Base-by-base conservation (phyloP, 108 stramenopile genomes). In the Cyclotella kingstonii region DNA sequence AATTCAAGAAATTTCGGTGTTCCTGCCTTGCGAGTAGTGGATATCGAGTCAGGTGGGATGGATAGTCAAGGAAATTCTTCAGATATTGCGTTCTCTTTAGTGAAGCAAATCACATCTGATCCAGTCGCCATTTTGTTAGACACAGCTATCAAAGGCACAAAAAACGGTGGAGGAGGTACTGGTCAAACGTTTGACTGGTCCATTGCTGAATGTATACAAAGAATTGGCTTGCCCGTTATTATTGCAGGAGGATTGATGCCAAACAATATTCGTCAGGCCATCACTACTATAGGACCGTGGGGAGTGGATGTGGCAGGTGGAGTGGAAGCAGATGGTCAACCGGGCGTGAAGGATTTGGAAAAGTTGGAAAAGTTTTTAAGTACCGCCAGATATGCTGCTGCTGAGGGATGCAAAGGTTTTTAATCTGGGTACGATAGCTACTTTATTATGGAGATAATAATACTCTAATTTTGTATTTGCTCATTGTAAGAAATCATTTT, bases 261-360 rank as follows among this genome's bases (percentile, higher is more conserved):
- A 14, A 90, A 91, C 4, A 96, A 95, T 65, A 87, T 96, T 40
- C 74, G 51, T 4, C 87, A 87, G 22, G 89, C 86, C 40, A 89
- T 96, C 7, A 28, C 59, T 2, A 62, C 57, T 3, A 84, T 86
- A 9, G 66, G 87, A 25, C 87, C 94, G 21, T 98, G 91, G 83
- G 95, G 97, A 31, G 80, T 98, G 14, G 97, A 98, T 75, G 97
- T 96, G 23, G 90, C 92, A 29, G 90, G 90, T 44, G 97, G 97
- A 1, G 95, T 97, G 2, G 97, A 98, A 75, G 83, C 74, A 3
- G 61, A 53, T 40, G n/a, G n/a, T n/a, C n/a, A n/a, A n/a, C 90
- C 94, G 14, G 97, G 97, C 22, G 55, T 60, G 18, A 98, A 98
- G 79, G 87, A 97, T 72, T 78, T 84, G 38, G 84, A 76, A 8